Conservation (phyloP, 345 rosid genomes). For the Toxicodendron radicans region DNA sequence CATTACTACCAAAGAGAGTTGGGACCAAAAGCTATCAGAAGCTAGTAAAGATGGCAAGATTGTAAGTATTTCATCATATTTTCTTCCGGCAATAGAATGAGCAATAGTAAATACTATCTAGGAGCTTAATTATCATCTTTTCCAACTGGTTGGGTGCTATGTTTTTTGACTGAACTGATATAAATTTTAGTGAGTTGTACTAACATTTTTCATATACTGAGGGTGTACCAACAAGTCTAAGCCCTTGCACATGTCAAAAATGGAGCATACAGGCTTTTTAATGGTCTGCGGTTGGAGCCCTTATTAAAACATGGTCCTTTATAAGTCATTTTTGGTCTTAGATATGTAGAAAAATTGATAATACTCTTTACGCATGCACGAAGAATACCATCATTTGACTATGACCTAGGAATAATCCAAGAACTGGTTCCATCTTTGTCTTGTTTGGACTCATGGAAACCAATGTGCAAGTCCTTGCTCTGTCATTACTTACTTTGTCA, state of each 20-base stretch:
- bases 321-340: neutral
- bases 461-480: neutral
- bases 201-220: neutral
- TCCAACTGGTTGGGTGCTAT: neutral
- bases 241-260: neutral
- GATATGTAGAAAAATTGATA: neutral
- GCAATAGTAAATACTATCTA: neutral
- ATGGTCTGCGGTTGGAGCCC: neutral
- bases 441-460: neutral
- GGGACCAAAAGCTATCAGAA: constrained; percentile 78
- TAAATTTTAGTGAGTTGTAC: neutral
- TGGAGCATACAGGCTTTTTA: neutral
- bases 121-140: neutral
- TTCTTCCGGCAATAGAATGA: neutral
- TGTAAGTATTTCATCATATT: constrained; percentile 36
- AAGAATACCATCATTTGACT: neutral
- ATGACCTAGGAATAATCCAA: neutral
- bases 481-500: neutral
- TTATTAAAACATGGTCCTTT: neutral
- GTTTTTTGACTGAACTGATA: neutral
- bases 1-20: constrained; percentile 56
- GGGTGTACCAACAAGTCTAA: neutral
- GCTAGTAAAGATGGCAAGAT: constrained; percentile 63
- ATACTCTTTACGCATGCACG: neutral
- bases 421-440: neutral